Conservation (phyloP, 129 eudicot species). For the Lactuca sativa region DNA sequence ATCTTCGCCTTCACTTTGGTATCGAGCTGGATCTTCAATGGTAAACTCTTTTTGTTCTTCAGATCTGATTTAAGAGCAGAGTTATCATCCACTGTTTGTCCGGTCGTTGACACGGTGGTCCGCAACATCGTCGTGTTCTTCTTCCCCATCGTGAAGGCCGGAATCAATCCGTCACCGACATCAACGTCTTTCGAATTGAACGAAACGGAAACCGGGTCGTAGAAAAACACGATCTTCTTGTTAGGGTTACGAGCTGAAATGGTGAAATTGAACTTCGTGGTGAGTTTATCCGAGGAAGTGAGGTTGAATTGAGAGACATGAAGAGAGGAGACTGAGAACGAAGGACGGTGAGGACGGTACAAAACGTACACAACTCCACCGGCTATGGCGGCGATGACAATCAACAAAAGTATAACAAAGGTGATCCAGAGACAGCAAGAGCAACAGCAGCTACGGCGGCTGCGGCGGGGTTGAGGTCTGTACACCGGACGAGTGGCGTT, state of each 20-base stretch:
- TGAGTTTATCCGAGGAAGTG: conserved; percentile 45
- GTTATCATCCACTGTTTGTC: conserved; percentile 29
- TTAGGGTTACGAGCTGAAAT: conserved; percentile 68
- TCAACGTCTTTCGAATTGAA: conserved; percentile 36
- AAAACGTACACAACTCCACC: conserved; percentile 57
- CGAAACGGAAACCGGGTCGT: conserved; percentile 47
- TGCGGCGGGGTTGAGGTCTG: conserved; percentile 68
- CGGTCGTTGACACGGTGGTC: conserved; percentile 21
- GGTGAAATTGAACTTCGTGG: conserved; percentile 51
- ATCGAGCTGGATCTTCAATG: conserved; percentile 50
- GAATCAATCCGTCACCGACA: conserved; percentile 50
- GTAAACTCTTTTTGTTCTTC: conserved; percentile 48
- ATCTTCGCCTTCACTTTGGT: conserved; percentile 62
- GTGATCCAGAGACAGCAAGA: conserved; percentile 54
- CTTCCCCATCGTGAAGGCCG: conserved; percentile 45
- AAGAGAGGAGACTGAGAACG: conserved; percentile 57
- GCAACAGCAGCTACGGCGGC: conserved; percentile 73
- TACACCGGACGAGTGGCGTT: conserved; percentile 60
- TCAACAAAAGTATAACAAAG: conserved; percentile 35
- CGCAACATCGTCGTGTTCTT: conserved; percentile 53
- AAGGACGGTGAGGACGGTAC: conserved; percentile 83
- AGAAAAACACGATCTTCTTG: conserved; percentile 47
- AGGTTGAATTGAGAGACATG: conserved; percentile 61
- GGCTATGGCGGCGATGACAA: conserved; percentile 55
- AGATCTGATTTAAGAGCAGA: conserved; percentile 35